These are phyloP conservation scores for Pontederia crassipes DNA, from an alignment of 176 grass and related monocot genomes.

Conservation along the genomic window DNA sequence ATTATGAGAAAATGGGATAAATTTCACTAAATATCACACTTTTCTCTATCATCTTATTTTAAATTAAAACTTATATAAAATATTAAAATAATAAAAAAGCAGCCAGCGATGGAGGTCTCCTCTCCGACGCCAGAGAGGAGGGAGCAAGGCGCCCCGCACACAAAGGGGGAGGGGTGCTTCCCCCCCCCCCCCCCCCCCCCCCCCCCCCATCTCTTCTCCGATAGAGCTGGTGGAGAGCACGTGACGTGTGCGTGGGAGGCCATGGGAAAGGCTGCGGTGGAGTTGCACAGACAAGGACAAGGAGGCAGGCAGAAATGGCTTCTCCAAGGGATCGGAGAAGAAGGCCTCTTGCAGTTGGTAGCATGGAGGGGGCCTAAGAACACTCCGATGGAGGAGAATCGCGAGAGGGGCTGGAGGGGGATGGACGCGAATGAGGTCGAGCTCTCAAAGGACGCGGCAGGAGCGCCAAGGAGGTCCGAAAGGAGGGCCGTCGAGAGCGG, in stretches of 20 bases:
- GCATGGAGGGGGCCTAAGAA: constrained; percentile 36
- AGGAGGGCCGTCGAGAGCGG: constrained; percentile 62
- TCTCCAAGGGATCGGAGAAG: constrained; percentile 12
- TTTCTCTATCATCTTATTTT: too few species aligned
- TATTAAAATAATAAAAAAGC: too few species aligned
- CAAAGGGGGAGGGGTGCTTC: too few species aligned
- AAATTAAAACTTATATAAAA: too few species aligned
- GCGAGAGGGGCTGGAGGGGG: constrained; percentile 50
- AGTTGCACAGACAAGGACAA: neutral
- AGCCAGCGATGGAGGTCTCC: too few species aligned
- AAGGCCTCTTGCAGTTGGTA: constrained; percentile 5
- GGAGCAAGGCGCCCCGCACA: too few species aligned
- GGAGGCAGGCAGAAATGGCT: neutral
- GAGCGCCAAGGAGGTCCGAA: constrained; percentile 25
- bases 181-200: too few species aligned
- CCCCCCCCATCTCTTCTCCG: too few species aligned
- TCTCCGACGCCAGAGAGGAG: too few species aligned
- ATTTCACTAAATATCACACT: too few species aligned
- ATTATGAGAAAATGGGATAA: too few species aligned
- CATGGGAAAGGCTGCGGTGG: constrained; percentile 6
- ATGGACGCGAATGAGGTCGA: constrained; percentile 75
- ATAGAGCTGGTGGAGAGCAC: neutral
- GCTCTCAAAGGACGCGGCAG: constrained; percentile 53
- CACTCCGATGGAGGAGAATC: constrained; percentile 45
- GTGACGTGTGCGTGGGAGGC: neutral